Evolutionary conservation across 805 yeast genomes (phyloP).

Genomic region (Ogataea neopini): DNA sequence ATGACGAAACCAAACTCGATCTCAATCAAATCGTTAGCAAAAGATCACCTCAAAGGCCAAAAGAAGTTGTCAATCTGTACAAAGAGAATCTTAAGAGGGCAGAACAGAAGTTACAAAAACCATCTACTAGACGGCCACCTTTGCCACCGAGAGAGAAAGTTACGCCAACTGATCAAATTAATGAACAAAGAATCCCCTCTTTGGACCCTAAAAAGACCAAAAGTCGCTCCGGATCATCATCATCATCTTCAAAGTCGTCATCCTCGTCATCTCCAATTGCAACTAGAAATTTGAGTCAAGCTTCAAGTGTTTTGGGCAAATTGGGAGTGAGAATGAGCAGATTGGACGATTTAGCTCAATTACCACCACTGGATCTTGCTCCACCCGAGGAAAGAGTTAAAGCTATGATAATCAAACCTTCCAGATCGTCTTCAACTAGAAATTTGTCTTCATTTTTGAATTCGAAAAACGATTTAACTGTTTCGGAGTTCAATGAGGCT

Average conservation of each 20-base stretch:
- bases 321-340: conserved; percentile 31
- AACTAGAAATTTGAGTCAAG: conserved; percentile 13
- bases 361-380: conserved; percentile 3
- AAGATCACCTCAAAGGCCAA: neutral
- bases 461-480: conserved; percentile 14
- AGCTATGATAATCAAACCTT: conserved; percentile 13
- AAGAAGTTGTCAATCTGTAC: neutral
- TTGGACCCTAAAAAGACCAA: conserved; percentile 26
- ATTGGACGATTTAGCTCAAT: conserved; percentile 22
- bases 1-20: conserved; percentile 11
- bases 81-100: conserved; percentile 11
- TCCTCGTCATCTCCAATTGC: neutral
- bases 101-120: conserved; percentile 2
- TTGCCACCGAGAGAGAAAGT: neutral
- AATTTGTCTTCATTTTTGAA: conserved; percentile 28
- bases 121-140: neutral
- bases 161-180: neutral
- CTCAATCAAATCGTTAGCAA: neutral
- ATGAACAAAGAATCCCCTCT: conserved; percentile 7
- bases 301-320: conserved; percentile 26
- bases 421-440: conserved; percentile 32
- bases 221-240: neutral
- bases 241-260: neutral
- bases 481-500: conserved; percentile 23
- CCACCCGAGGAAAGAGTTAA: conserved; percentile 4